Evolutionary conservation across 2,329 filamentous ascomycete species (phyloP).

Genomic region (Fusarium nematophilum): DNA sequence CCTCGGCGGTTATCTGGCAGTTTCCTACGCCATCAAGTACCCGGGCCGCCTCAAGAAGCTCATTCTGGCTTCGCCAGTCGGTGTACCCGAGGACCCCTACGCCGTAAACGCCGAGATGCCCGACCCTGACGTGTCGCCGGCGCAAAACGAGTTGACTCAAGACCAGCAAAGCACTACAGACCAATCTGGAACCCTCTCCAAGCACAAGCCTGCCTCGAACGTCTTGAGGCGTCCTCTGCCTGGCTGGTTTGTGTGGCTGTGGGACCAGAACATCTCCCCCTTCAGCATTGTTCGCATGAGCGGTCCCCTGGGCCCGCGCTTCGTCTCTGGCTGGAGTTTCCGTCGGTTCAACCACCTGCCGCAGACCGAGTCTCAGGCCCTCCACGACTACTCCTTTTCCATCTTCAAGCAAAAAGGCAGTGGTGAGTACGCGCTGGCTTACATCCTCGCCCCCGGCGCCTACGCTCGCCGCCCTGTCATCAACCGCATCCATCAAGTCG

Average conservation of each 20-base stretch:
- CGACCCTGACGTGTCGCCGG: constrained; percentile 77
- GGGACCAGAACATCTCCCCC: constrained; percentile 96
- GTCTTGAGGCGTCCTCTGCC: constrained; percentile 70
- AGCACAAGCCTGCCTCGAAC: constrained; percentile 45
- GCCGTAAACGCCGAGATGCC: constrained; percentile 85
- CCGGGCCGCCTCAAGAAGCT: constrained; percentile 95
- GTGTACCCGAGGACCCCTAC: constrained; percentile 93
- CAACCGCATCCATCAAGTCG: constrained; percentile 85
- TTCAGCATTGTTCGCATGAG: constrained; percentile 91
- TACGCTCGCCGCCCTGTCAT: constrained; percentile 91
- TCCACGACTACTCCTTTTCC: constrained; percentile 94
- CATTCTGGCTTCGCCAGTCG: constrained; percentile 93
- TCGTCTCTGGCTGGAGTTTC: constrained; percentile 95
- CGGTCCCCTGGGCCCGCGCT: constrained; percentile 88
- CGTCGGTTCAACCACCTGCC: constrained; percentile 92
- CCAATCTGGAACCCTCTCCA: constrained; percentile 51
- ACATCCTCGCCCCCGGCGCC: constrained; percentile 92
- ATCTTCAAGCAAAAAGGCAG: constrained; percentile 93
- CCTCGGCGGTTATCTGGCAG: constrained; percentile 92
- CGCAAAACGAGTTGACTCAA: constrained; percentile 83
- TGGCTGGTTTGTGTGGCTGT: constrained; percentile 90
- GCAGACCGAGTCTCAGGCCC: constrained; percentile 78
- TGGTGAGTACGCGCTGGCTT: constrained; percentile 92
- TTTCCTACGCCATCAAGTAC: constrained; percentile 96
- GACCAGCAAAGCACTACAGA: constrained; percentile 69